phyloP scores from a whole-genome alignment of 768 basidiomycete genomes.

The Kwoniella heveanensis region DNA sequence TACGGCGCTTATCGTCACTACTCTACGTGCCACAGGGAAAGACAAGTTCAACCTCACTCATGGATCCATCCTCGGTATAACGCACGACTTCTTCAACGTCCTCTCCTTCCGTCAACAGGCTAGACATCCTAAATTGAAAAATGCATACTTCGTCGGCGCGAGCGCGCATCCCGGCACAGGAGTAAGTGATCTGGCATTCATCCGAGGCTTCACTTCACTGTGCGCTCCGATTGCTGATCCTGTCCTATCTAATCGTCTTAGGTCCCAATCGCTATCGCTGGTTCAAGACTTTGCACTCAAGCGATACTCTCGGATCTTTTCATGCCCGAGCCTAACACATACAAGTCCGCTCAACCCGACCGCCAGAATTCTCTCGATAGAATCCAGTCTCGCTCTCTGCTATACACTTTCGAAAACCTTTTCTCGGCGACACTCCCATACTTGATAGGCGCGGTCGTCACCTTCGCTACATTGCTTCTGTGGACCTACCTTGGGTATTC shows the following conservation, averaged over 20 bases:
- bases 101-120: slow-evolving; percentile 56
- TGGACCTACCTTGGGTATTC: not conserved
- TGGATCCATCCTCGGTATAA: slow-evolving; percentile 58
- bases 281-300: slow-evolving; percentile 55
- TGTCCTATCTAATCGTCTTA: too few species aligned
- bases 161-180: slow-evolving; percentile 59
- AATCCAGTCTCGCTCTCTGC: not conserved
- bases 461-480: not conserved
- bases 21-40: slow-evolving; percentile 44
- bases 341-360: slow-evolving; percentile 4
- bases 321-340: slow-evolving; percentile 39
- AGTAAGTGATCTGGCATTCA: slow-evolving; percentile 31
- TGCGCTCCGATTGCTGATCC: too few species aligned
- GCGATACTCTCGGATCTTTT: slow-evolving; percentile 53
- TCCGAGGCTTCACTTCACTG: too few species aligned
- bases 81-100: slow-evolving; percentile 57
- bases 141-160: slow-evolving; percentile 59
- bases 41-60: slow-evolving; percentile 59
- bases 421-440: slow-evolving; percentile 11
- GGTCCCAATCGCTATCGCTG: slow-evolving; percentile 58
- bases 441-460: slow-evolving; percentile 19
- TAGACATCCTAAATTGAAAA: slow-evolving; percentile 52
- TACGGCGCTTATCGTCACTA: slow-evolving; percentile 1
- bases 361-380: slow-evolving; percentile 16
- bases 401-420: slow-evolving; percentile 21